These are phyloP conservation scores for Sphaerulina musiva DNA, from an alignment of 2,329 filamentous ascomycete genomes.

Conservation along the genomic window DNA sequence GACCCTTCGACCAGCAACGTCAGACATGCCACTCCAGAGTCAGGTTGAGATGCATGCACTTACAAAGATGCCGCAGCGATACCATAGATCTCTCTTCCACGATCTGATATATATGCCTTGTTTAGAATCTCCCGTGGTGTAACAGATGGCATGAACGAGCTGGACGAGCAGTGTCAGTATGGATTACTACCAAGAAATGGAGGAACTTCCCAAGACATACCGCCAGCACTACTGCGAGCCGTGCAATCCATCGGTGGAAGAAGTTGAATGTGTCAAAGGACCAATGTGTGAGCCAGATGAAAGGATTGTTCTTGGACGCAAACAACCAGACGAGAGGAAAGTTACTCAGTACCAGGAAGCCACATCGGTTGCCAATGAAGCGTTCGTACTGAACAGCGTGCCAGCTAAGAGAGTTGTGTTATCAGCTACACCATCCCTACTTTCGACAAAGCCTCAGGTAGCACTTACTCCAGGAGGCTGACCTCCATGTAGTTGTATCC, in stretches of 20 bases:
- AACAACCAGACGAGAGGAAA: conserved; percentile 62
- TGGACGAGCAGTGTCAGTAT: no score
- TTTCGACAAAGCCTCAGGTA: no score
- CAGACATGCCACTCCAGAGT: no score
- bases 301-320: conserved; percentile 58
- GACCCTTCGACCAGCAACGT: conserved; percentile 18
- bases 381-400: conserved; percentile 49
- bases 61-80: no score
- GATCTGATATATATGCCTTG: no score
- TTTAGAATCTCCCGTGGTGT: no score
- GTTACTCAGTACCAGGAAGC: conserved; percentile 58
- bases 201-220: conserved; percentile 13
- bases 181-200: no score
- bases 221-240: conserved; percentile 55
- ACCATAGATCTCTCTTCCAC: no score
- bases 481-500: conserved; percentile 34
- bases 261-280: conserved; percentile 60
- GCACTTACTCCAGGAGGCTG: no score
- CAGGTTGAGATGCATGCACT: conserved; percentile 41
- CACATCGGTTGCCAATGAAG: conserved; percentile 58
- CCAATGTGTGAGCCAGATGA: conserved; percentile 53
- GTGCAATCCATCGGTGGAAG: conserved; percentile 61
- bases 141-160: no score
- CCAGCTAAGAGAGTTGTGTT: conserved; percentile 33
- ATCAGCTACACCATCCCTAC: no score